Evolutionary conservation across 2,329 filamentous ascomycete species (phyloP).

Genomic region (Neonectria faginata): DNA sequence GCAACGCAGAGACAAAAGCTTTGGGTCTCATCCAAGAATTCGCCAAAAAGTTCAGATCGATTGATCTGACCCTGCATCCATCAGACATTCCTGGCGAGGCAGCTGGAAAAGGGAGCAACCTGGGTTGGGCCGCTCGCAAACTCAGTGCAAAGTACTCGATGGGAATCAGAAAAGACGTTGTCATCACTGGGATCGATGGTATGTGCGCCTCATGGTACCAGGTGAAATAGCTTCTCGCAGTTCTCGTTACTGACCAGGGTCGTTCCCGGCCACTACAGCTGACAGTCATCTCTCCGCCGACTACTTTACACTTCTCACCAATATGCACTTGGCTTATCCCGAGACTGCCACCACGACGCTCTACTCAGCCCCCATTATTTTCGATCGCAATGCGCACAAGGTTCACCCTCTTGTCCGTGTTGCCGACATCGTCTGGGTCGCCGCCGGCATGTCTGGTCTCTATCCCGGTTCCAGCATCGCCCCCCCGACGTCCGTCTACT

Average conservation of each 20-base stretch:
- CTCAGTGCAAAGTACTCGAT: conserved; percentile 71
- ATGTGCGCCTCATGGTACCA: conserved; percentile 48
- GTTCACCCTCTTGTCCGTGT: conserved; percentile 77
- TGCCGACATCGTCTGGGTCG: conserved; percentile 78
- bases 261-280: conserved; percentile 57
- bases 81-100: conserved; percentile 74
- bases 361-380: conserved; percentile 78
- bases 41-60: conserved; percentile 72
- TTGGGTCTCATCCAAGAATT: conserved; percentile 71
- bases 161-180: conserved; percentile 67
- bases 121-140: conserved; percentile 76
- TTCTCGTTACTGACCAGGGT: conserved; percentile 22
- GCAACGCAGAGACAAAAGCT: conserved; percentile 71
- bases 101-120: conserved; percentile 80
- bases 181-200: conserved; percentile 81
- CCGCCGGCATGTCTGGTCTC: conserved; percentile 76
- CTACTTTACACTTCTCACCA: conserved; percentile 74
- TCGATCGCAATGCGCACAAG: conserved; percentile 77
- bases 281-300: conserved; percentile 77
- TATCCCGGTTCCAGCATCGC: conserved; percentile 73
- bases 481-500: conserved; percentile 81
- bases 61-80: conserved; percentile 76
- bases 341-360: conserved; percentile 72
- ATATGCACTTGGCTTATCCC: conserved; percentile 70
- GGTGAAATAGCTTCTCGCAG: conserved; percentile 15